phyloP scores from a whole-genome alignment of 2,329 filamentous ascomycete genomes.

The Phialocephala sp. region DNA sequence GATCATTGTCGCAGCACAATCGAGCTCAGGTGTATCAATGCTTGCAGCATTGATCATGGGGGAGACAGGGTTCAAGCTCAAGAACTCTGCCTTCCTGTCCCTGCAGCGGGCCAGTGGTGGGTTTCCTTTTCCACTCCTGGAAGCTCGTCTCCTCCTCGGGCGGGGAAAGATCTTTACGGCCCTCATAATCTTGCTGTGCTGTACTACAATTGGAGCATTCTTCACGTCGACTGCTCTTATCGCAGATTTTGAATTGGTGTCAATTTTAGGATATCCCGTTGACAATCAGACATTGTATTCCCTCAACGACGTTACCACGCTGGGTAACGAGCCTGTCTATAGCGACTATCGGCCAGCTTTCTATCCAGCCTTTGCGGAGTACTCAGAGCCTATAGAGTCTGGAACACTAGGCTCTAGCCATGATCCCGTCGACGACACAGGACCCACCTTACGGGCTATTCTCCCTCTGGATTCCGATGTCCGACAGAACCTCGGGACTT shows the following conservation, averaged over 20 bases:
- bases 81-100: slow-evolving; percentile 1
- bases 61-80: slow-evolving; percentile 2
- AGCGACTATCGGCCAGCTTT: neutral
- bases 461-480: neutral
- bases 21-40: slow-evolving; percentile 10
- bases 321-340: slow-evolving; percentile 1
- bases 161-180: neutral
- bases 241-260: neutral
- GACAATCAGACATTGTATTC: neutral
- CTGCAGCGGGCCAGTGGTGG: neutral
- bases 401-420: neutral
- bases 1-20: slow-evolving; percentile 10
- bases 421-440: slow-evolving; percentile 6
- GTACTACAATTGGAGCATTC: slow-evolving; percentile 5
- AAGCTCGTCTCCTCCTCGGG: neutral
- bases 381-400: neutral
- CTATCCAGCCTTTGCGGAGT: slow-evolving; percentile 15
- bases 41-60: slow-evolving; percentile 12
- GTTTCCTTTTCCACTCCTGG: neutral
- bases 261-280: slow-evolving; percentile 7
- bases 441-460: slow-evolving; percentile 1
- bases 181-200: neutral
- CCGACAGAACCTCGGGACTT: slow-evolving; percentile 11
- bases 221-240: slow-evolving; percentile 14
- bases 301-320: neutral